phyloP scores from a whole-genome alignment of 371 early-diverging fungal genomes.

The Rhizopus sp. region DNA sequence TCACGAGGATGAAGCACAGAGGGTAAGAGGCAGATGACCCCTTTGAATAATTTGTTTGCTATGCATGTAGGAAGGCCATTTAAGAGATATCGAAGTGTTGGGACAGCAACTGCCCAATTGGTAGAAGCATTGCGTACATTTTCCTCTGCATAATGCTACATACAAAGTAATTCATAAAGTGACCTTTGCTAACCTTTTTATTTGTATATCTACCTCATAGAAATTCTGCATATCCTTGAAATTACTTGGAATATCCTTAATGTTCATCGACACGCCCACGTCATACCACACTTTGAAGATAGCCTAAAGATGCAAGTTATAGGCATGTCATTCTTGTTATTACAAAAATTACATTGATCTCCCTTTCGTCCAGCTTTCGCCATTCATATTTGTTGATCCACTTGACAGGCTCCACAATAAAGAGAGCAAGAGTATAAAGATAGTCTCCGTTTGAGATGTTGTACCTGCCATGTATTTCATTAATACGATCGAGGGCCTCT shows the following conservation, averaged over 20 bases:
- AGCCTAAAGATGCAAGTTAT: too few species aligned
- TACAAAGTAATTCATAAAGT: not conserved
- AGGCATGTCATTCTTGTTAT: not conserved
- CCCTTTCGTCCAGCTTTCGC: slow-evolving; percentile 35
- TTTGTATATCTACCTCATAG: slow-evolving; percentile 19
- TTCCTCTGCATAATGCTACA: not conserved
- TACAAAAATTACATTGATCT: slow-evolving; percentile 32
- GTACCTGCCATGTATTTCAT: slow-evolving; percentile 50
- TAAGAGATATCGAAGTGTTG: not conserved
- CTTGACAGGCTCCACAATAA: slow-evolving; percentile 35
- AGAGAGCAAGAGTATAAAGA: slow-evolving; percentile 41
- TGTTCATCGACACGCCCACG: slow-evolving; percentile 36
- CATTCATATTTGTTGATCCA: slow-evolving; percentile 49
- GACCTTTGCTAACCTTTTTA: not conserved
- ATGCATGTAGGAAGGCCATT: not conserved
- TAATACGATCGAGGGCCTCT: slow-evolving; percentile 33
- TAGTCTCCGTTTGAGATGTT: slow-evolving; percentile 47
- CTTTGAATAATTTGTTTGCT: too few species aligned
- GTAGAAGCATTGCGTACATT: not conserved
- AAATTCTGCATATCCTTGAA: slow-evolving; percentile 29
- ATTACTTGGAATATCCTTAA: slow-evolving; percentile 48
- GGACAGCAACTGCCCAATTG: not conserved
- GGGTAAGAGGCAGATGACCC: not conserved
- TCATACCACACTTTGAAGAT: slow-evolving; percentile 33
- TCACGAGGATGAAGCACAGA: not conserved